Percentiles rank a stretch among this genome's conserved stretches.
phyloP scores from a whole-genome alignment of 108 stramenopile genomes.

The Stephanodiscus minutulus region DNA sequence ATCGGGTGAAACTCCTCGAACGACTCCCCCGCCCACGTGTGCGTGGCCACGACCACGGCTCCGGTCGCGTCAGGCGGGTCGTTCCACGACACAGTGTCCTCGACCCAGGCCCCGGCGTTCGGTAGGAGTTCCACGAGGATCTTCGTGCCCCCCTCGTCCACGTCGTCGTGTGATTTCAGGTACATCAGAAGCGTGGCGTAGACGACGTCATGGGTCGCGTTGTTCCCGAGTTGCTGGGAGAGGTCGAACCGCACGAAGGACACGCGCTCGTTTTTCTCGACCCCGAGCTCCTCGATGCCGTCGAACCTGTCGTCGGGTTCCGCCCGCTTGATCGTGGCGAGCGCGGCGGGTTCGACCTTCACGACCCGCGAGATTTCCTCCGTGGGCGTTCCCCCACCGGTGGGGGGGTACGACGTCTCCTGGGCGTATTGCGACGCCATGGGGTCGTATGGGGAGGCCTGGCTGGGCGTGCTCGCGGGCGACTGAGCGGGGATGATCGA shows the following conservation, averaged over 20 bases:
- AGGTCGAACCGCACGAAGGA: background rate
- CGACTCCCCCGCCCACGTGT: background rate
- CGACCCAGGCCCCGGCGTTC: background rate
- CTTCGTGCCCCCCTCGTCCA: background rate
- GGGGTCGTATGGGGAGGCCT: too few relatives aligned
- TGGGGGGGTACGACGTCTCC: too few relatives aligned
- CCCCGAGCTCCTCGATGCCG: background rate
- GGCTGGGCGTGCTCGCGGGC: too few relatives aligned
- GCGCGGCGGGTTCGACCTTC: background rate
- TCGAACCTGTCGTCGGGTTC: background rate
- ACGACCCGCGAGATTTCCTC: background rate
- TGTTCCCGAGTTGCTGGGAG: background rate
- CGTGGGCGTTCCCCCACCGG: too few relatives aligned
- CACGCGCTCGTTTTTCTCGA: conserved; percentile 1
- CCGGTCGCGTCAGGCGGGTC: background rate
- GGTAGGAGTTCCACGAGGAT: background rate
- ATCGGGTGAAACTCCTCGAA: background rate
- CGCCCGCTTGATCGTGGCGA: background rate
- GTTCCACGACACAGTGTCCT: background rate
- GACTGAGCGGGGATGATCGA: background rate
- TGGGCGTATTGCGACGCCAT: too few relatives aligned
- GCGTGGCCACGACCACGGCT: background rate
- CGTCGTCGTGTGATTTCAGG: background rate
- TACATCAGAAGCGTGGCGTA: background rate
- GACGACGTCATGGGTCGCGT: background rate